A percentile compares a stretch with the other conserved stretches of the same genome.
These are phyloP conservation scores for Carex pumila DNA, from an alignment of 176 grass and related monocot genomes.

Conservation along the genomic window DNA sequence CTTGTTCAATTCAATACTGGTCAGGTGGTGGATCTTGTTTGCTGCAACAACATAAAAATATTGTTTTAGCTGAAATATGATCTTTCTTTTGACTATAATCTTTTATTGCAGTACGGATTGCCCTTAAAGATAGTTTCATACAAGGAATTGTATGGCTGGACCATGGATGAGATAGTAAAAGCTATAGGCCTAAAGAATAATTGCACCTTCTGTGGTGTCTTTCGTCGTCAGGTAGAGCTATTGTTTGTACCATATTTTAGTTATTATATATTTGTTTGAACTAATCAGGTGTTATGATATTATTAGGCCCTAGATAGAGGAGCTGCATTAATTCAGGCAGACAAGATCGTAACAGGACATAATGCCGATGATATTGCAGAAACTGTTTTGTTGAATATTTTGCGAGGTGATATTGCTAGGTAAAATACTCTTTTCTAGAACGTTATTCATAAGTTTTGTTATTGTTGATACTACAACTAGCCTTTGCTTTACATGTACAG, in stretches of 20 bases:
- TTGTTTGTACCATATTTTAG: background rate
- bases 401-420: conserved; percentile 98
- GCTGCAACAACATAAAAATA: background rate
- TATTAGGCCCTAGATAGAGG: conserved; percentile 78
- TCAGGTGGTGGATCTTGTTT: background rate
- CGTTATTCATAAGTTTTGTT: background rate
- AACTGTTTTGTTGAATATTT: conserved; percentile 91
- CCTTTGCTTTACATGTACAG: conserved; percentile 38
- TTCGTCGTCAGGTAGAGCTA: conserved; percentile 71
- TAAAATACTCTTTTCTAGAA: conserved; percentile 13
- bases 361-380: conserved; percentile 99
- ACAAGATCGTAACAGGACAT: conserved; percentile 97
- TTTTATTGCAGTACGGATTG: conserved; percentile 60
- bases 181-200: conserved; percentile 93
- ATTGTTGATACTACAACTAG: conserved; percentile 7
- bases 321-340: conserved; percentile 77
- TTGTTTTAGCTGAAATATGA: background rate
- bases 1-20: background rate
- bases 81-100: conserved; percentile 4
- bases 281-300: background rate
- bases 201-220: conserved; percentile 96
- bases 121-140: conserved; percentile 94
- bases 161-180: conserved; percentile 98
- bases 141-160: conserved; percentile 95
- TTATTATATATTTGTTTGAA: conserved; percentile 1